phyloP scores from a whole-genome alignment of 306 rosid species.

The Trichosanthes truncata region DNA sequence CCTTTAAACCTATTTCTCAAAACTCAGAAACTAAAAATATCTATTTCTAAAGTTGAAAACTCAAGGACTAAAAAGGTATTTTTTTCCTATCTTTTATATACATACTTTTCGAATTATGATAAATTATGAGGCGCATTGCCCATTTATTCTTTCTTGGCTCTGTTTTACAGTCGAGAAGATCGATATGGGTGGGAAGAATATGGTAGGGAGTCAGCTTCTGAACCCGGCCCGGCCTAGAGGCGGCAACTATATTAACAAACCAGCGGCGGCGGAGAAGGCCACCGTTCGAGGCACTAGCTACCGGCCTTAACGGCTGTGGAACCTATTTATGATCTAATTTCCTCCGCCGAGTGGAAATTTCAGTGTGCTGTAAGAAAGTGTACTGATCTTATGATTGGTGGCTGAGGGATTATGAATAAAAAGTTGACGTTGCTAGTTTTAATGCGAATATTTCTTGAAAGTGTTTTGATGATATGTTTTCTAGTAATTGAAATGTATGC shows the following conservation, averaged over 20 bases:
- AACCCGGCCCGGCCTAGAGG: not conserved
- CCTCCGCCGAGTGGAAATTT: not conserved
- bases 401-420: not conserved
- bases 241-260: not conserved
- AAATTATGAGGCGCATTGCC: no score
- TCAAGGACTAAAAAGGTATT: no score
- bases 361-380: not conserved
- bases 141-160: no score
- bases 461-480: not conserved
- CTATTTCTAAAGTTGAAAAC: no score
- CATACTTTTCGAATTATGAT: no score
- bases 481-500: not conserved
- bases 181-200: not conserved
- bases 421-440: not conserved
- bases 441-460: not conserved
- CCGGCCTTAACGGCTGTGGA: not conserved
- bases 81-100: no score
- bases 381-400: not conserved
- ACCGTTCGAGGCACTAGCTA: not conserved
- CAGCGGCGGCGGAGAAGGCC: not conserved
- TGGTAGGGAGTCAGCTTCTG: not conserved
- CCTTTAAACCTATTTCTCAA: no score
- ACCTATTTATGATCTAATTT: not conserved
- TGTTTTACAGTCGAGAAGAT: not conserved
- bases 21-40: no score